Evolutionary conservation across 2,329 filamentous ascomycete genomes (phyloP).

Genomic region (Claviceps sp.): DNA sequence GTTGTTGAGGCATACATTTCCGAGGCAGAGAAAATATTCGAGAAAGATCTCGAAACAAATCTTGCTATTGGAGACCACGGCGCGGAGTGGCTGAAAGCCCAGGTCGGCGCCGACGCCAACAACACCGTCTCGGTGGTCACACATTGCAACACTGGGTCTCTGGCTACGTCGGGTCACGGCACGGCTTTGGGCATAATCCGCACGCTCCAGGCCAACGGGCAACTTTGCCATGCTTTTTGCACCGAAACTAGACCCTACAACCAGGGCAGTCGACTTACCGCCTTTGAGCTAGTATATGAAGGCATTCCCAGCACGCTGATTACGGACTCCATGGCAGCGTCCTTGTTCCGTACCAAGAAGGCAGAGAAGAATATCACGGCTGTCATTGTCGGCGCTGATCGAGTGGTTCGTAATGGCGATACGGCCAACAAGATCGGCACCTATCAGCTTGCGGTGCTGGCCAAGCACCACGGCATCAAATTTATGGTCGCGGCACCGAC

Average conservation of each 20-base stretch:
- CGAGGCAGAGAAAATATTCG: conserved; percentile 75
- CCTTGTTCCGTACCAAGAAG: conserved; percentile 56
- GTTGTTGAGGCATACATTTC: conserved; percentile 61
- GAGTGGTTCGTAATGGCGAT: conserved; percentile 91
- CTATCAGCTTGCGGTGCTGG: conserved; percentile 83
- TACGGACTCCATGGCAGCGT: conserved; percentile 92
- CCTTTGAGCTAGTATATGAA: conserved; percentile 93
- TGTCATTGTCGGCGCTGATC: conserved; percentile 87
- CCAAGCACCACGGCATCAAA: conserved; percentile 75
- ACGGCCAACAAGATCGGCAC: conserved; percentile 99
- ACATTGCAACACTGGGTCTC: conserved; percentile 94
- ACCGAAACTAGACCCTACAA: conserved; percentile 97
- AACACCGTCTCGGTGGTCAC: conserved; percentile 67
- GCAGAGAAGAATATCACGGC: conserved; percentile 58
- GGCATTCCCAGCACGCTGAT: conserved; percentile 81
- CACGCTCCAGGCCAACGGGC: conserved; percentile 52
- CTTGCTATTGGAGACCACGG: conserved; percentile 72
- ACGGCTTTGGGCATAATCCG: conserved; percentile 92
- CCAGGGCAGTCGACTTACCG: conserved; percentile 86
- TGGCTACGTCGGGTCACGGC: conserved; percentile 95
- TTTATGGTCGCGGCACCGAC: conserved; percentile 92
- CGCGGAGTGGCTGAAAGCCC: conserved; percentile 64
- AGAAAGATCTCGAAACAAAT: conserved; percentile 80
- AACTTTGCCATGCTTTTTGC: conserved; percentile 77
- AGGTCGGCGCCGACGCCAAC: conserved; percentile 35